Evolutionary conservation across 2,329 filamentous ascomycete species (phyloP), one percentile per base, ranked within the genome.

Genomic region (Penicillium sp.): DNA sequence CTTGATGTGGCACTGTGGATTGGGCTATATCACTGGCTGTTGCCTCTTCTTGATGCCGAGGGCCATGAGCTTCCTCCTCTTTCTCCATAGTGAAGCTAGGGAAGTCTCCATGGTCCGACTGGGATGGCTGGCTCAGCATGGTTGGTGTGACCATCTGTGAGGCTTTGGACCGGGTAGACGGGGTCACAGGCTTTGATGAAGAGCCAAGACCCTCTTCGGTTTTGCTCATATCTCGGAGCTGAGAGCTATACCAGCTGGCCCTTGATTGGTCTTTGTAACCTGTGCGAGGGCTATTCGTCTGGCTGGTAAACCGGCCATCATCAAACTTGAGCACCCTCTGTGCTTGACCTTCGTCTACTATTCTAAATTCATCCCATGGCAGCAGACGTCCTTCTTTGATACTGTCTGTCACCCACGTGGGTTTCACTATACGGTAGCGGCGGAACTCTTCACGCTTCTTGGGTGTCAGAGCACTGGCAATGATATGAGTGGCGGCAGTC

Each of bases 401-500:
- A 60, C 93, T 97, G 66, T 99, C 93, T 15, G 91, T 88, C 3
- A 99, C 85, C 94, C 94, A 99, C 21, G 91, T 87, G 0, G 94
- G 94, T 74, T 94, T 96, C 50, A 97, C 94, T 38, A 99, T 90
- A 45, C 93, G 86, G 74, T 97, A 97, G 63, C 85, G 86, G 53
- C 82, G 84, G 70, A 96, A 97, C 63, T 99, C 94, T 53, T 93
- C 85, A 29, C 86, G 86, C 75, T 99, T 99, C 78, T 97, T 97
- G 0, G 91, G 93, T 0, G 94, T 94, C 23, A 99, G 79, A 53
- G 86, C 89, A 52, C 91, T 93, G 4, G 93, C 93, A 66, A 99
- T 92, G 65, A 99, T 96, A 72, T 99, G 93, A 0, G 96, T 99
- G 0, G 92, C 93, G 72, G 89, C 89, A 0, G 93, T 97, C 78